These are phyloP conservation scores for Phytopythium montanum DNA, from an alignment of 352 stramenopile genomes.

Conservation along the genomic window DNA sequence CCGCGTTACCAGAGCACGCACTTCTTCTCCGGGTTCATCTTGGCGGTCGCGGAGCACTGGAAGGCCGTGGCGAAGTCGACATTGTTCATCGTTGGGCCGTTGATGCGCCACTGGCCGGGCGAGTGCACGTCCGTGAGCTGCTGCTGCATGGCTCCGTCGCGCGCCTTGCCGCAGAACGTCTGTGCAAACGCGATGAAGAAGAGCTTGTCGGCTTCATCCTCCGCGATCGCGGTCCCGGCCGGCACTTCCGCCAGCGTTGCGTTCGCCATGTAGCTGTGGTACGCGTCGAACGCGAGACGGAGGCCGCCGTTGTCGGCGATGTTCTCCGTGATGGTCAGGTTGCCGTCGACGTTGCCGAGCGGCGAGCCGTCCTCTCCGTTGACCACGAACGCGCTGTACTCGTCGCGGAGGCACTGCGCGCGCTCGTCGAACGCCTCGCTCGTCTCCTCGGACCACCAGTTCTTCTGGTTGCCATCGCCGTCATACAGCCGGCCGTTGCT, in stretches of 20 bases:
- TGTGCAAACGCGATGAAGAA: conserved; percentile 71
- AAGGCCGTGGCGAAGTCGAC: conserved; percentile 47
- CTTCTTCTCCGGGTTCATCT: conserved; percentile 55
- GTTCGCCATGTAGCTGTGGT: conserved; percentile 20
- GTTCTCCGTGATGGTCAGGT: conserved; percentile 66
- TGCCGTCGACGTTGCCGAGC: conserved; percentile 50
- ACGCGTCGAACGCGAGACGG: conserved; percentile 40
- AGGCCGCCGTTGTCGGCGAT: conserved; percentile 76
- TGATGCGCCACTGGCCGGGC: conserved; percentile 45
- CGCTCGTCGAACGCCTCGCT: conserved; percentile 57
- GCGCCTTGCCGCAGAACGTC: conserved; percentile 53
- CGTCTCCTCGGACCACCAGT: conserved; percentile 89
- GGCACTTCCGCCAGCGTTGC: conserved; percentile 24
- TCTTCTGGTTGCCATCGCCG: conserved; percentile 81
- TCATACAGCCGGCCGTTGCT: conserved; percentile 86
- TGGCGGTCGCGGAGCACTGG: conserved; percentile 26
- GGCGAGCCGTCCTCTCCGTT: conserved; percentile 21
- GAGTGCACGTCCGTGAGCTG: conserved; percentile 20
- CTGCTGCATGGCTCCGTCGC: conserved; percentile 21
- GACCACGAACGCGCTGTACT: conserved; percentile 47
- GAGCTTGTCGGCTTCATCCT: conserved; percentile 36
- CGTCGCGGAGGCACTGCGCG: conserved; percentile 45
- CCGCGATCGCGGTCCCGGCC: neutral
- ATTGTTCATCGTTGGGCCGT: conserved; percentile 67
- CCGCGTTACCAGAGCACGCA: conserved; percentile 37